phyloP scores from a whole-genome alignment of 345 rosid species.

The Citrus unshiu region DNA sequence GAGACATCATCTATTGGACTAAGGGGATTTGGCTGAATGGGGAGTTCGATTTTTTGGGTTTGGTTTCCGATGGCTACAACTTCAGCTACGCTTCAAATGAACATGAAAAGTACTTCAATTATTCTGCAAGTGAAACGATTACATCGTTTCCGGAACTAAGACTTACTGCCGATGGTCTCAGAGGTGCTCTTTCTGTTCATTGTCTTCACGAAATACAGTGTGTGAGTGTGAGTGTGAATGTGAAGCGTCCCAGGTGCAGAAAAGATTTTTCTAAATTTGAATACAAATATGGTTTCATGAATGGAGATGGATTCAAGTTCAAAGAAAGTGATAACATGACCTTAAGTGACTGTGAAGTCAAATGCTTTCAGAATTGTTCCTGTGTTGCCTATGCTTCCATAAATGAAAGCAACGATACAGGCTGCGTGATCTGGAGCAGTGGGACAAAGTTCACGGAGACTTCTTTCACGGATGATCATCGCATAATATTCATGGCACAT shows the following conservation, averaged over 20 bases:
- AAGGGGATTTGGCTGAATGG: conserved; percentile 15
- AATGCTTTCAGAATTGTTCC: too few relatives aligned
- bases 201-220: too few relatives aligned
- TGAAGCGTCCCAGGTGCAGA: too few relatives aligned
- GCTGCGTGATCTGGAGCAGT: neutral
- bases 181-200: neutral
- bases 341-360: too few relatives aligned
- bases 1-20: conserved; percentile 17
- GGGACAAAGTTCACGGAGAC: neutral
- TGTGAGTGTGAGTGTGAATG: neutral
- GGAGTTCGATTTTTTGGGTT: neutral
- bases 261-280: neutral
- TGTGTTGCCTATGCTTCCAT: neutral
- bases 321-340: too few relatives aligned
- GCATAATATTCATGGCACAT: too few relatives aligned
- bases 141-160: neutral
- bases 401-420: neutral
- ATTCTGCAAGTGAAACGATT: neutral
- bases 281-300: too few relatives aligned
- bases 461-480: too few relatives aligned
- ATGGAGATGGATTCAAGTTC: too few relatives aligned
- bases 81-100: conserved; percentile 21
- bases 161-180: neutral
- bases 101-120: conserved; percentile 23
- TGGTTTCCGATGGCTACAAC: neutral